Evolutionary conservation across 345 rosid species (phyloP), one percentile per base, ranked within the genome.

Genomic region (Mercurialis annua): DNA sequence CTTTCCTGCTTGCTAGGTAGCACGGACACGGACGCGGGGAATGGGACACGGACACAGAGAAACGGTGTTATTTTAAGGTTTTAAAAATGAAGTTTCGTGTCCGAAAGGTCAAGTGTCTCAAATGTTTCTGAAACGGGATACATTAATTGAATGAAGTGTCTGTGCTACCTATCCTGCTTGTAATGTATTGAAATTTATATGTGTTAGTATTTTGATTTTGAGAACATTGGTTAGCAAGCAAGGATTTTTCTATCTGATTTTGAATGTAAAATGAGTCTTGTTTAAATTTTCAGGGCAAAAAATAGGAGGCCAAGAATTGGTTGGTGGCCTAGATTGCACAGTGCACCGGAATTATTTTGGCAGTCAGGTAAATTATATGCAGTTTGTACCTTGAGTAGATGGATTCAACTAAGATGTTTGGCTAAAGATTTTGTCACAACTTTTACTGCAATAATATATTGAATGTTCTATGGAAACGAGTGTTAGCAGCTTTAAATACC

Each of bases 311-410:
- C 99, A 94, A 71, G 93, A 84, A 51, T 76, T 94, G 71, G 65
- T 94, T 23, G 99, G 96, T 60, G 99, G 99, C 47, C 79, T 94
- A 40, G 88, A 94, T 76, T 89, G 97, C 80, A 86, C 90, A 0
- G 87, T 94, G 36, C 95, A 91, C 24, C 78, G 98, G 66, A 94
- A 91, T 71, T 91, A 76, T 80, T 94, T 94, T 66, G 99, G 99
- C 50, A 87, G 99, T 81, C 99, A 94, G 91, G 99, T 94, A 79
- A 42, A 11, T 9, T 4, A 4, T 31, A 16, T 53, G 16, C 29
- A 34, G 17, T 72, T 42, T 54, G 16, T 27, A 10, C 60, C 20
- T 14, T 46, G 52, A 51, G 34, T 56, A n/a, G 29, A 38, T 61
- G 27, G 27, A 27, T 3, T 23, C 50, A 27, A 47, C 20, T 51